Percentiles rank a stretch among this genome's conserved stretches.
Evolutionary conservation across 2,329 filamentous ascomycete genomes (phyloP).

Genomic region (Trichoderma oligosporum): DNA sequence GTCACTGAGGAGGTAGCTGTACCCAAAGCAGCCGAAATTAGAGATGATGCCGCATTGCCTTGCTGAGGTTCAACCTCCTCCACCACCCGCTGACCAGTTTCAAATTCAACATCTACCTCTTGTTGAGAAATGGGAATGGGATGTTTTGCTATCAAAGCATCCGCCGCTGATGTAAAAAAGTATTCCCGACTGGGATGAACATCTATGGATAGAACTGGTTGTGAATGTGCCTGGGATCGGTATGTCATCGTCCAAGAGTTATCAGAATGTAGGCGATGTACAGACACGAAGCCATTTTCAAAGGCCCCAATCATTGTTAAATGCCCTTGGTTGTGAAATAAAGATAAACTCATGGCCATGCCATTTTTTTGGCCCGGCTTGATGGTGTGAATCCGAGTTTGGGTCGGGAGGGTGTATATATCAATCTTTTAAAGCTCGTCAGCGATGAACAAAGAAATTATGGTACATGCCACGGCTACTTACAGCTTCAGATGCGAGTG

Average conservation of each 20-base stretch:
- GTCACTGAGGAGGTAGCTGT: neutral
- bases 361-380: conserved; percentile 53
- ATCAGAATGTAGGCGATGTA: conserved; percentile 51
- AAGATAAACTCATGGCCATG: conserved; percentile 82
- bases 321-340: conserved; percentile 49
- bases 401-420: conserved; percentile 76
- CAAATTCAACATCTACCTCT: conserved; percentile 25
- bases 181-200: conserved; percentile 47
- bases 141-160: conserved; percentile 75
- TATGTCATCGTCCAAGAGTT: conserved; percentile 55
- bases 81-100: conserved; percentile 26
- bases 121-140: conserved; percentile 48
- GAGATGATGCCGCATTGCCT: conserved; percentile 19
- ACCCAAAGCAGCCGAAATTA: conserved; percentile 27
- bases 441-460: neutral
- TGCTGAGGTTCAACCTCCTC: conserved; percentile 25
- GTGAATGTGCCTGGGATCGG: conserved; percentile 63
- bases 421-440: conserved; percentile 55
- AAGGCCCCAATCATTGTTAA: conserved; percentile 72
- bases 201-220: conserved; percentile 76
- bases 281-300: conserved; percentile 74
- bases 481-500: conserved; percentile 67
- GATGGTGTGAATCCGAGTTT: conserved; percentile 61
- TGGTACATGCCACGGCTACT: conserved; percentile 25
- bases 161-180: conserved; percentile 79